Conservation (phyloP, 495 filamentous ascomycete genomes). For the Mytilinidion resinicola region DNA sequence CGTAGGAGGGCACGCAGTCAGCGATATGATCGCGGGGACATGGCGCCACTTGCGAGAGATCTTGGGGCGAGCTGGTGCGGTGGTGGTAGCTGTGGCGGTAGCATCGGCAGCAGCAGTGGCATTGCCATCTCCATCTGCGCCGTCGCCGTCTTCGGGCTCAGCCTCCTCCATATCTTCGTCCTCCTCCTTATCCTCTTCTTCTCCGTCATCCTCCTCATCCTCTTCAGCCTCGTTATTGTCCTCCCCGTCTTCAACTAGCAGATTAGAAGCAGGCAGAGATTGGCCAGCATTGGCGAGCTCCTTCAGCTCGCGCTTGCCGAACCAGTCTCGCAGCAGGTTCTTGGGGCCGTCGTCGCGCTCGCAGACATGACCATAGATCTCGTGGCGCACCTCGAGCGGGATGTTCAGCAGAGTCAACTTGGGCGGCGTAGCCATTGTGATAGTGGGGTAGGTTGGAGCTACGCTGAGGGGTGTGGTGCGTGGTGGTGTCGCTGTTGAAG, state of each 20-base stretch:
- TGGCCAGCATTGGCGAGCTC: constrained; percentile 1
- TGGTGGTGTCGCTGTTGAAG: not conserved
- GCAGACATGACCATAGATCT: constrained; percentile 15
- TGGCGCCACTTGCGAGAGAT: constrained; percentile 22
- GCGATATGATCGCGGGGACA: constrained; percentile 19
- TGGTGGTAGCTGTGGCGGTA: not conserved
- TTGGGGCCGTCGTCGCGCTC: constrained; percentile 5
- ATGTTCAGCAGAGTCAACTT: constrained; percentile 7
- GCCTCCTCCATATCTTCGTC: not conserved
- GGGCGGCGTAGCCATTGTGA: constrained; percentile 5
- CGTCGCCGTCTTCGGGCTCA: constrained; percentile 1
- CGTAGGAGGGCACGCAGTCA: constrained; percentile 17
- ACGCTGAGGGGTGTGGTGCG: not conserved
- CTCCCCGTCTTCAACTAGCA: constrained; percentile 2
- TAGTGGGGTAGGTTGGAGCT: not conserved
- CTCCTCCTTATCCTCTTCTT: constrained; percentile 2
- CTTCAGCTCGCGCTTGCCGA: constrained; percentile 20
- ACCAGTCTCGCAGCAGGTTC: constrained; percentile 21
- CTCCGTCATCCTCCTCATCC: constrained; percentile 9
- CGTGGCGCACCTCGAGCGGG: constrained; percentile 21
- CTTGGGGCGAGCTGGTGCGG: not conserved
- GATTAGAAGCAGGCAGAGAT: not conserved
- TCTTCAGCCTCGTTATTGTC: constrained; percentile 4
- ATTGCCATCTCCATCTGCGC: not conserved
- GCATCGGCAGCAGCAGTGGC: not conserved